Evolutionary conservation across 768 basidiomycete species (phyloP).

Genomic region (Suillus fuscotomentosus): DNA sequence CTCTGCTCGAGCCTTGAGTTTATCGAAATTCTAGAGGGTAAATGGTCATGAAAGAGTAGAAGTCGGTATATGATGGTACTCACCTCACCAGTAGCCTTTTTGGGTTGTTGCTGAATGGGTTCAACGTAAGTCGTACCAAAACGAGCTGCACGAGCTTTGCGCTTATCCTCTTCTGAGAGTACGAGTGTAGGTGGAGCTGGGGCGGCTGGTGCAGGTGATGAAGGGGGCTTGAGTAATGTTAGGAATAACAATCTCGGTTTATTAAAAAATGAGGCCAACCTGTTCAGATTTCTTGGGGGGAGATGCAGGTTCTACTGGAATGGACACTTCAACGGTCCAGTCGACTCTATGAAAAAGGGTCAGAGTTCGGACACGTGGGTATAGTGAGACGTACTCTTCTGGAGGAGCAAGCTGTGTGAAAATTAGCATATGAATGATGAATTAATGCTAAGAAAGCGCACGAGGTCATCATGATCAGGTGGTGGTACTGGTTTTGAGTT

Average conservation of each 20-base stretch:
- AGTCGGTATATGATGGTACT: too few species aligned
- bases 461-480: constrained; percentile 26
- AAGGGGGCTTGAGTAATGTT: constrained; percentile 6
- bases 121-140: constrained; percentile 66
- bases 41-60: constrained; percentile 1
- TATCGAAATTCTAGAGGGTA: constrained; percentile 42
- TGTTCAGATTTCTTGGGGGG: constrained; percentile 4
- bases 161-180: constrained; percentile 49
- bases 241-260: not conserved
- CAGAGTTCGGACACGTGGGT: constrained; percentile 7
- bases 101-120: constrained; percentile 24
- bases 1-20: constrained; percentile 50
- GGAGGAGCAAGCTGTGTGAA: constrained; percentile 29
- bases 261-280: not conserved
- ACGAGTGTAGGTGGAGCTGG: not conserved
- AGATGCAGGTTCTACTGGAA: constrained; percentile 13
- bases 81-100: constrained; percentile 17
- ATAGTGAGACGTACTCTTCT: constrained; percentile 23
- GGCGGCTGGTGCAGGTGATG: constrained; percentile 2
- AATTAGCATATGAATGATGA: constrained; percentile 2
- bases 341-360: constrained; percentile 34
- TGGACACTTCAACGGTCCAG: constrained; percentile 37
- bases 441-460: constrained; percentile 8
- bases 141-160: constrained; percentile 62
- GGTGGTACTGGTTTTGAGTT: constrained; percentile 15